Conservation (phyloP, 148 eudicot genomes). For the Rhododendron ferrugineum region DNA sequence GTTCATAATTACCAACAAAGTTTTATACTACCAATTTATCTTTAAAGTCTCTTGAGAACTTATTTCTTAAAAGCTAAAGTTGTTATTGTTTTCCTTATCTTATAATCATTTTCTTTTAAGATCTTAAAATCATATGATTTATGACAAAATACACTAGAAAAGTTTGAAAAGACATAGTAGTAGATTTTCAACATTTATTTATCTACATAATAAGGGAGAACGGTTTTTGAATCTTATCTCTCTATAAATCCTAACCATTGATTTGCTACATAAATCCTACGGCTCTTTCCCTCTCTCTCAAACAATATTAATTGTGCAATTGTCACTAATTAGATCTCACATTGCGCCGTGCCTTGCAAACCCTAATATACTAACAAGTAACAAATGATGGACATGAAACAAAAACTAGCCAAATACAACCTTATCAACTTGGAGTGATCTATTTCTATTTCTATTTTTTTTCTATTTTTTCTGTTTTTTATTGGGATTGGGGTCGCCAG, state of each 20-base stretch:
- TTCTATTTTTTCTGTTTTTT: no score
- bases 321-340: no score
- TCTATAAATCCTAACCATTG: no score
- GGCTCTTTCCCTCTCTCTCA: no score
- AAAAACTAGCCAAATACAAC: not conserved
- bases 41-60: not conserved
- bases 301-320: no score
- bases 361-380: no score
- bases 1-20: not conserved
- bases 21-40: not conserved
- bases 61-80: not conserved
- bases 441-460: no score
- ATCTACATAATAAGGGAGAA: not conserved
- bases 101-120: not conserved
- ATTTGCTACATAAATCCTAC: no score
- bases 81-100: not conserved
- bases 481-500: not conserved
- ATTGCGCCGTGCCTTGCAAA: no score
- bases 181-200: not conserved
- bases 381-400: not conserved
- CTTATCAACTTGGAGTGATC: not conserved
- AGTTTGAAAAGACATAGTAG: not conserved
- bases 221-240: no score
- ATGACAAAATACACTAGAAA: not conserved
- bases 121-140: not conserved